Evolutionary conservation across 2,329 filamentous ascomycete species (phyloP).

Genomic region (Madurella mycetomatis): DNA sequence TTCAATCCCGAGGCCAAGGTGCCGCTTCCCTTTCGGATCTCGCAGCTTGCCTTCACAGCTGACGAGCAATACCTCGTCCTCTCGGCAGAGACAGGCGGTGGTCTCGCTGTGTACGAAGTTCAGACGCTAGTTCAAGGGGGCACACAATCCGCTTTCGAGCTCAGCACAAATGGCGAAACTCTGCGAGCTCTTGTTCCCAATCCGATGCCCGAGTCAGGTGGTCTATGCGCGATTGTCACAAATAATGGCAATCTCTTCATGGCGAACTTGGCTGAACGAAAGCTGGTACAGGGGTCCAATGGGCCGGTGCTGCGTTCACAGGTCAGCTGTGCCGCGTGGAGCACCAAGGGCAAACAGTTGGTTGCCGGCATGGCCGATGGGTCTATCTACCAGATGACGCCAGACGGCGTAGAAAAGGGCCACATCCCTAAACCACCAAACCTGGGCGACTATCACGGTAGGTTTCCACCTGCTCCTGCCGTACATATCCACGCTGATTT

Average conservation of each 20-base stretch:
- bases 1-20: slow-evolving; percentile 74
- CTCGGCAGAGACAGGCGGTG: slow-evolving; percentile 74
- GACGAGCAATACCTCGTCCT: slow-evolving; percentile 81
- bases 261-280: slow-evolving; percentile 68
- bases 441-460: slow-evolving; percentile 64
- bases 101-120: slow-evolving; percentile 78
- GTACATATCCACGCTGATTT: background rate
- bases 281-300: slow-evolving; percentile 52
- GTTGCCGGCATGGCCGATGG: slow-evolving; percentile 82
- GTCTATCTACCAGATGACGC: slow-evolving; percentile 75
- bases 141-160: slow-evolving; percentile 65
- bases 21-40: slow-evolving; percentile 68
- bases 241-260: slow-evolving; percentile 76
- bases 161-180: slow-evolving; percentile 69
- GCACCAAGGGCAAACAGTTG: slow-evolving; percentile 85
- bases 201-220: slow-evolving; percentile 66
- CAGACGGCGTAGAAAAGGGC: slow-evolving; percentile 70
- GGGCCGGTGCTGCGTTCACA: slow-evolving; percentile 64
- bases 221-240: slow-evolving; percentile 77
- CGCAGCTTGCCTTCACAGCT: slow-evolving; percentile 86
- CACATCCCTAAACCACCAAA: slow-evolving; percentile 73
- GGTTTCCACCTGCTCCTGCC: slow-evolving; percentile 27
- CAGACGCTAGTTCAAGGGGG: slow-evolving; percentile 61
- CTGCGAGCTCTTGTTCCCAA: slow-evolving; percentile 76
- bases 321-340: slow-evolving; percentile 87